Conservation (phyloP, 2,329 filamentous ascomycete genomes). For the Sclerotinia spermophila region DNA sequence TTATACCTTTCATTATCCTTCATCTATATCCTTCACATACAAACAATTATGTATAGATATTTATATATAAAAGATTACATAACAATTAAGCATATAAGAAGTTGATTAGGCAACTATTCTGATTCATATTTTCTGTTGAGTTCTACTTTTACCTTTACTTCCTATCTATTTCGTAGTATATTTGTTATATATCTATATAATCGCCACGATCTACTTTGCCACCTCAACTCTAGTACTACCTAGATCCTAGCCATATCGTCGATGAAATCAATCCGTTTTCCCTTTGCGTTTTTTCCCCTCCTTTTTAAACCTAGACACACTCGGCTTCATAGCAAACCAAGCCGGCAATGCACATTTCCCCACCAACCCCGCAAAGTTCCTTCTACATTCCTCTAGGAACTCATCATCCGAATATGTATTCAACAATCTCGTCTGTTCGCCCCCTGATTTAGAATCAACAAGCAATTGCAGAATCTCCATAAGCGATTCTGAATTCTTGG, state of each 20-base stretch:
- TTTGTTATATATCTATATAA: background rate
- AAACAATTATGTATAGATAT: background rate
- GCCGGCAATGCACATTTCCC: slow-evolving; percentile 14
- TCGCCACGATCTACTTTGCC: background rate
- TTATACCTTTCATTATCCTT: too few species aligned
- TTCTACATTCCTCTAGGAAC: slow-evolving; percentile 1
- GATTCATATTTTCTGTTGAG: background rate
- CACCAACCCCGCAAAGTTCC: slow-evolving; percentile 1
- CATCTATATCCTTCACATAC: too few species aligned
- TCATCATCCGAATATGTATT: slow-evolving; percentile 15
- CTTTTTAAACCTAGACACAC: background rate
- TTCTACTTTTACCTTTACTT: background rate
- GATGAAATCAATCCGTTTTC: background rate
- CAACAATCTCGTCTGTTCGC: background rate
- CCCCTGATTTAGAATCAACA: slow-evolving; percentile 5
- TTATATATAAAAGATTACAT: background rate
- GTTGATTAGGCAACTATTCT: background rate
- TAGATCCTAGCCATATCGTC: too few species aligned
- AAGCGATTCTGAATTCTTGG: background rate
- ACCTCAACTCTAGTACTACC: too few species aligned
- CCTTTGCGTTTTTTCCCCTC: too few species aligned
- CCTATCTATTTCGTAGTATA: background rate
- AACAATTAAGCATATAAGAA: background rate
- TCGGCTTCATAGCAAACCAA: slow-evolving; percentile 18
- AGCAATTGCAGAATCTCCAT: slow-evolving; percentile 3